Percentiles rank a stretch among this genome's conserved stretches.
phyloP scores from a whole-genome alignment of 805 yeast species.

The Dipodascopsis uninucleata region DNA sequence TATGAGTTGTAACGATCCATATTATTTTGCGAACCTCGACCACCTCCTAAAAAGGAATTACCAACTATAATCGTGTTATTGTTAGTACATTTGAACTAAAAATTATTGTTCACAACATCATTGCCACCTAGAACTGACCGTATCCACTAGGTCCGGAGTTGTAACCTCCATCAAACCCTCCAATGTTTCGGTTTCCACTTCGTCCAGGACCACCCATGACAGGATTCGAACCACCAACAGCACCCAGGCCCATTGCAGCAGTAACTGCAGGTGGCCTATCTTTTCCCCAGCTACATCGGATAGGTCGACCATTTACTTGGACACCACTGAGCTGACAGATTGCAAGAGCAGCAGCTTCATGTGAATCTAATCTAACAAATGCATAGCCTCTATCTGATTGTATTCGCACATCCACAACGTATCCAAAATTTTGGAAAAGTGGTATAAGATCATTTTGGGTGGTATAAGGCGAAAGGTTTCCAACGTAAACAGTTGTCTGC shows the following conservation, averaged over 20 bases:
- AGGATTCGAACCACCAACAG: not conserved
- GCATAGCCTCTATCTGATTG: constrained; percentile 84
- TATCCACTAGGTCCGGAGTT: constrained; percentile 5
- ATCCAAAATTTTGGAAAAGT: constrained; percentile 74
- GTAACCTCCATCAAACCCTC: constrained; percentile 4
- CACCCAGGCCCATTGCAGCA: constrained; percentile 7
- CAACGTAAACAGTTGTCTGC: constrained; percentile 83
- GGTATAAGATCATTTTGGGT: constrained; percentile 71
- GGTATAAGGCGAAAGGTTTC: constrained; percentile 75
- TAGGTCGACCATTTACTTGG: constrained; percentile 65
- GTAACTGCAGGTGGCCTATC: constrained; percentile 35
- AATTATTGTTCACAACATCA: too few relatives aligned
- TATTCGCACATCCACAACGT: constrained; percentile 72
- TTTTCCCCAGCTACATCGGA: constrained; percentile 88
- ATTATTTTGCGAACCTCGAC: too few relatives aligned
- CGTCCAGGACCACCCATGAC: constrained; percentile 3
- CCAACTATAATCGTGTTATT: too few relatives aligned
- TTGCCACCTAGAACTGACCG: too few relatives aligned
- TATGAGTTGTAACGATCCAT: too few relatives aligned
- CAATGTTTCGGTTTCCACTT: not conserved
- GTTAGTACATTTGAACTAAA: too few relatives aligned
- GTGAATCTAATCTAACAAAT: constrained; percentile 80
- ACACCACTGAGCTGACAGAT: constrained; percentile 70
- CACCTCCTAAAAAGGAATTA: too few relatives aligned
- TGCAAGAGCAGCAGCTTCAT: constrained; percentile 85